These are phyloP conservation scores for Luffa acutangula DNA, from an alignment of 306 rosid genomes.

Conservation along the genomic window DNA sequence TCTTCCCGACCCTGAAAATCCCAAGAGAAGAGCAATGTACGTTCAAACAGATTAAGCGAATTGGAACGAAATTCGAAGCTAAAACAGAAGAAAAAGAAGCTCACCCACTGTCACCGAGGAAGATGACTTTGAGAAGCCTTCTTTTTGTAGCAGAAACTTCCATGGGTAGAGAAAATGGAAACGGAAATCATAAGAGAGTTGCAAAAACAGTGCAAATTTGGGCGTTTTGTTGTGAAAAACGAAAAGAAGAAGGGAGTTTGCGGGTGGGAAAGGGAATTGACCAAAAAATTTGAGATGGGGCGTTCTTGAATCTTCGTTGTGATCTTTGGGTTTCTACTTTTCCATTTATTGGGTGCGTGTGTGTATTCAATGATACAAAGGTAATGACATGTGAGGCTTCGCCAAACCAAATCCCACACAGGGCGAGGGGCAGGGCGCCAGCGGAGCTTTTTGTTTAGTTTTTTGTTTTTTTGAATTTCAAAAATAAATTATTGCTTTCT, in stretches of 20 bases:
- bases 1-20: slow-evolving; percentile 85
- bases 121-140: slow-evolving; percentile 73
- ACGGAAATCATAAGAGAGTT: slow-evolving; percentile 4
- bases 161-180: slow-evolving; percentile 25
- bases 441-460: background rate
- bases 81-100: background rate
- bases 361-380: slow-evolving; percentile 9
- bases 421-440: slow-evolving; percentile 4
- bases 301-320: slow-evolving; percentile 28
- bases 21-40: background rate
- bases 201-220: background rate
- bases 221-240: background rate
- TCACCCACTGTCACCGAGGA: slow-evolving; percentile 95
- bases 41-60: background rate
- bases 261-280: background rate
- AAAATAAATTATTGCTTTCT: background rate
- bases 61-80: background rate
- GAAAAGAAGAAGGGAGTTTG: background rate
- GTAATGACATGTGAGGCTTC: background rate
- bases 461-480: background rate
- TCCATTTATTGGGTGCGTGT: slow-evolving; percentile 4
- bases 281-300: background rate
- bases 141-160: slow-evolving; percentile 40
- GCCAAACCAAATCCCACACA: background rate
- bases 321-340: slow-evolving; percentile 5